These are phyloP conservation scores for Limtongia smithiae DNA, from an alignment of 805 yeast species.

Conservation along the genomic window DNA sequence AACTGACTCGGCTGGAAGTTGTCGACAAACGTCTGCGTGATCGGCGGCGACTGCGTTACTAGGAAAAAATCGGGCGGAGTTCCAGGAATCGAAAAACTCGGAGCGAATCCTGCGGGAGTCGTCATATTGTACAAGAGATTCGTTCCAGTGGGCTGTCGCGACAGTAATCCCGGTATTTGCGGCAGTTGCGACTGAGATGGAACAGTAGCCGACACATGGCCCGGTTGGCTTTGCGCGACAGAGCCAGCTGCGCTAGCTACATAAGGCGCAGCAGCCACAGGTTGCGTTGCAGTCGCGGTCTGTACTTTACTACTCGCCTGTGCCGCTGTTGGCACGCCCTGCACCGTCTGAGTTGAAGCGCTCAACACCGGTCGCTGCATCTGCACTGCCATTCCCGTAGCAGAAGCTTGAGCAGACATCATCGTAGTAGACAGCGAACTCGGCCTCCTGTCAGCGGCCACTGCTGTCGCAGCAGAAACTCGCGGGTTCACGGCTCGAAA, in stretches of 20 bases:
- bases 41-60: constrained; percentile 35
- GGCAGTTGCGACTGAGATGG: constrained; percentile 1
- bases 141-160: too few species aligned
- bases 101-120: constrained; percentile 13
- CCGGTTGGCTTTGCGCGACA: not conserved
- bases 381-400: not conserved
- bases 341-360: constrained; percentile 11
- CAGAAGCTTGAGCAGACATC: not conserved
- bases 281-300: not conserved
- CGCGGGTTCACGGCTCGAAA: constrained; percentile 20
- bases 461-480: not conserved
- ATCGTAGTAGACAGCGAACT: not conserved
- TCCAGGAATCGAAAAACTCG: constrained; percentile 24
- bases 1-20: constrained; percentile 57
- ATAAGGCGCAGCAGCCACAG: not conserved
- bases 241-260: not conserved
- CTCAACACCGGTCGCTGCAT: not conserved
- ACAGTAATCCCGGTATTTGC: not conserved
- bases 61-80: constrained; percentile 36
- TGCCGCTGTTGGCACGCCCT: constrained; percentile 9
- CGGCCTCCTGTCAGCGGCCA: not conserved
- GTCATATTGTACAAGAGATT: not conserved
- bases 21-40: constrained; percentile 41
- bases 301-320: constrained; percentile 1
- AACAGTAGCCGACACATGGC: not conserved